Evolutionary conservation across 2,329 filamentous ascomycete genomes (phyloP).

Genomic region (Phaeosphaeria sp.): DNA sequence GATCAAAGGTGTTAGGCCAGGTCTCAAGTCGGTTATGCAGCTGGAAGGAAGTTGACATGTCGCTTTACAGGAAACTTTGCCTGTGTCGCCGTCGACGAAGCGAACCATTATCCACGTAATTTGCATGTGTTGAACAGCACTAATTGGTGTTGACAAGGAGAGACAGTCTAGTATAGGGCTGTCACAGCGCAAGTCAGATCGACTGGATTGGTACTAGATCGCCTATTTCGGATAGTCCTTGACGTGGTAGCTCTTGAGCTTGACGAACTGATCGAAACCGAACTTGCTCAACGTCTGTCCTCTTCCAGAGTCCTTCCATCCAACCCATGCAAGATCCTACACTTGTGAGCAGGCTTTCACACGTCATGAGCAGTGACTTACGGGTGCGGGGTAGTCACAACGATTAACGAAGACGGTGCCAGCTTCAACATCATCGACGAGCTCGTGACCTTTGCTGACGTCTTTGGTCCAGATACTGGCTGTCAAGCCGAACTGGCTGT

Average conservation of each 20-base stretch:
- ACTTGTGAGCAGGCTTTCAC: constrained; percentile 13
- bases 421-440: constrained; percentile 83
- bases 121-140: background rate
- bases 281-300: constrained; percentile 88
- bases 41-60: background rate
- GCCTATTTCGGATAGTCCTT: constrained; percentile 73
- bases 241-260: constrained; percentile 93
- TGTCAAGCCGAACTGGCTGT: constrained; percentile 91
- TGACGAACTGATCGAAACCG: constrained; percentile 94
- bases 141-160: constrained; percentile 14
- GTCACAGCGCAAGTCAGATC: constrained; percentile 15
- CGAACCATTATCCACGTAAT: background rate
- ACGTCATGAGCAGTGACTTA: constrained; percentile 59
- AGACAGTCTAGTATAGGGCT: constrained; percentile 18
- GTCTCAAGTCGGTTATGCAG: background rate
- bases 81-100: background rate
- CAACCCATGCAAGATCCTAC: constrained; percentile 93
- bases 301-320: constrained; percentile 96
- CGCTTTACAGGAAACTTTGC: background rate
- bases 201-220: constrained; percentile 11
- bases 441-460: constrained; percentile 72
- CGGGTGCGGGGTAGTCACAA: constrained; percentile 89
- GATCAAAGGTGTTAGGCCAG: background rate
- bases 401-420: constrained; percentile 97
- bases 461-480: constrained; percentile 99